phyloP scores from a whole-genome alignment of 148 eudicot species.

The Spergularia marina region DNA sequence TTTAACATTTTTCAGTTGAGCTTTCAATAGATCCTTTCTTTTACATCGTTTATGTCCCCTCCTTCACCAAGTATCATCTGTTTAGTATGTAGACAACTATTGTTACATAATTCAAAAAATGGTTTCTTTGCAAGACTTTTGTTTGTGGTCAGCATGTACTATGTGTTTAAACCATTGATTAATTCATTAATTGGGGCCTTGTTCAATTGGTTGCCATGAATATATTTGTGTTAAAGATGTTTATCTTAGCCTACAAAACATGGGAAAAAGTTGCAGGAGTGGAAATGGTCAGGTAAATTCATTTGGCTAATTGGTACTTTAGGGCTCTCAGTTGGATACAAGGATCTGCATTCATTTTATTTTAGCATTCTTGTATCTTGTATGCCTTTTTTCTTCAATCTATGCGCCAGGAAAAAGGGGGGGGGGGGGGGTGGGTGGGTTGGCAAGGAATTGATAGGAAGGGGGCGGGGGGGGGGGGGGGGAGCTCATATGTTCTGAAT shows the following conservation, averaged over 20 bases:
- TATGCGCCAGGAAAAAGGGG: background rate
- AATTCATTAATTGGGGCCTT: background rate
- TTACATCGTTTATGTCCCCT: background rate
- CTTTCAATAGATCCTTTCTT: background rate
- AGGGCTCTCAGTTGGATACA: background rate
- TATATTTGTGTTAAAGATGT: background rate
- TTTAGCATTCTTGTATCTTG: slow-evolving; percentile 1
- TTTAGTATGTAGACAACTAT: background rate
- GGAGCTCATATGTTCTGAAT: background rate
- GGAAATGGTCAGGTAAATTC: background rate
- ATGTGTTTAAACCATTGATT: too few species aligned
- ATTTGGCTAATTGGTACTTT: background rate
- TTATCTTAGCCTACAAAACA: background rate
- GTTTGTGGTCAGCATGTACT: background rate
- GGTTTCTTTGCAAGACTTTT: background rate
- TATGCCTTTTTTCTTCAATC: background rate
- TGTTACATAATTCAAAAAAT: background rate
- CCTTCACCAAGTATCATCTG: background rate
- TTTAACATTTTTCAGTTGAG: background rate
- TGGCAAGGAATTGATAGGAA: background rate
- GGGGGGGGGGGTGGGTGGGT: background rate
- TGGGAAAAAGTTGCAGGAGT: background rate
- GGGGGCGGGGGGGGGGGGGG: background rate
- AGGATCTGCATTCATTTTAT: background rate
- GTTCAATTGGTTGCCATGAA: background rate